Evolutionary conservation across 2,329 filamentous ascomycete species (phyloP).

Genomic region (Hymenoscyphus infarciens): DNA sequence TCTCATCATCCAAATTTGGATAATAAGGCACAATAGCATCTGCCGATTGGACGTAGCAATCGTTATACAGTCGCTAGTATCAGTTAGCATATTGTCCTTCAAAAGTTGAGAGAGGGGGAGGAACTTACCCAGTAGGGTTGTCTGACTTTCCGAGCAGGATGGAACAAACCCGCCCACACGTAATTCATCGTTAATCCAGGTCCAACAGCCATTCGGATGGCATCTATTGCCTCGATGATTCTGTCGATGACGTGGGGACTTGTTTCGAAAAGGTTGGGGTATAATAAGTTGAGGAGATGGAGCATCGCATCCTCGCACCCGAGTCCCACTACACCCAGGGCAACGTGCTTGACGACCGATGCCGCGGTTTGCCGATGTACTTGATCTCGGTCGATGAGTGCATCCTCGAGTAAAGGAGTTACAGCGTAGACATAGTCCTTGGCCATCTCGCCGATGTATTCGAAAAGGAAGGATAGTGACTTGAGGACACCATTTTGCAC

Average conservation of each 20-base stretch:
- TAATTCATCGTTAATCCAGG: conserved; percentile 95
- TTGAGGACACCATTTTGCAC: conserved; percentile 99
- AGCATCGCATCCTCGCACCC: conserved; percentile 99
- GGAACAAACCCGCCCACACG: conserved; percentile 95
- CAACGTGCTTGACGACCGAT: conserved; percentile 95
- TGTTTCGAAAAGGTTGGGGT: conserved; percentile 96
- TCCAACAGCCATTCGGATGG: conserved; percentile 88
- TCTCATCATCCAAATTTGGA: conserved; percentile 78
- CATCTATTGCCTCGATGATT: conserved; percentile 96
- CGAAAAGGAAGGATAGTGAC: conserved; percentile 92
- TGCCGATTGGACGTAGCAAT: conserved; percentile 89
- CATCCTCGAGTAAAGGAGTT: conserved; percentile 91
- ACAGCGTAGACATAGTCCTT: conserved; percentile 99
- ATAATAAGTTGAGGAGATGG: conserved; percentile 91
- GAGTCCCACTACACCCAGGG: conserved; percentile 92
- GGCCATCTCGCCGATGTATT: conserved; percentile 99
- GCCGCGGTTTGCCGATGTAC: conserved; percentile 96
- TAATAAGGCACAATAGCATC: conserved; percentile 98
- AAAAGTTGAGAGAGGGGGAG: not conserved
- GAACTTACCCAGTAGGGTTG: conserved; percentile 74
- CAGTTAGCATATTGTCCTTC: conserved; percentile 2
- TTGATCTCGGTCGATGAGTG: conserved; percentile 95
- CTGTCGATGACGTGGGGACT: conserved; percentile 97
- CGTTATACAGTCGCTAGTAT: conserved; percentile 73
- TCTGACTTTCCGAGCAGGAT: conserved; percentile 91